A percentile compares a stretch with the other conserved stretches of the same genome.
Evolutionary conservation across 257 asterid species (phyloP).

Genomic region (Solanum rostratum): DNA sequence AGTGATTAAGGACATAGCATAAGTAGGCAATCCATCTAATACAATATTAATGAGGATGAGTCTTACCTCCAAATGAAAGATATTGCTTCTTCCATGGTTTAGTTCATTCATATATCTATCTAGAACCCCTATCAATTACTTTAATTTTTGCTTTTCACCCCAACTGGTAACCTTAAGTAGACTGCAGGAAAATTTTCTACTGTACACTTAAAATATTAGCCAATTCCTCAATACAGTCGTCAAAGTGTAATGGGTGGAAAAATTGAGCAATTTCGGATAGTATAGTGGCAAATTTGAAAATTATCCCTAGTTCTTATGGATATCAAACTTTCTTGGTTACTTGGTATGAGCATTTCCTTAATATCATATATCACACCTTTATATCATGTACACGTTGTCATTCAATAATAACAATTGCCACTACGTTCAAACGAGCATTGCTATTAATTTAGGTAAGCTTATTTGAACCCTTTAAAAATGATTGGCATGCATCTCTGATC

Average conservation of each 20-base stretch:
- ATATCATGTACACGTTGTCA: neutral
- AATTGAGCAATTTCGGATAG: neutral
- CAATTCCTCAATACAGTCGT: too few relatives aligned
- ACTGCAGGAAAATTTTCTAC: too few relatives aligned
- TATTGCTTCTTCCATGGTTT: too few relatives aligned
- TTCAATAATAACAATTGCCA: neutral
- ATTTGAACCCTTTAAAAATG: neutral
- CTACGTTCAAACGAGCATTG: neutral
- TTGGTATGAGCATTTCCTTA: neutral
- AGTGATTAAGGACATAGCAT: too few relatives aligned
- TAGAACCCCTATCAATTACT: too few relatives aligned
- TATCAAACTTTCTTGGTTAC: neutral
- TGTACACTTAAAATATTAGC: too few relatives aligned
- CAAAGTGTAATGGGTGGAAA: neutral
- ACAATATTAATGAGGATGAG: too few relatives aligned
- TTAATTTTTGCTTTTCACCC: too few relatives aligned
- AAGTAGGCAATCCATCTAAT: too few relatives aligned
- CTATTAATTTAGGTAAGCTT: neutral
- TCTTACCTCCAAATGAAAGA: too few relatives aligned
- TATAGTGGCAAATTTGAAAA: neutral
- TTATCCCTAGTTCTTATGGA: neutral
- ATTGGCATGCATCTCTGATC: constrained; percentile 10
- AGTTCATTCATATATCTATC: too few relatives aligned
- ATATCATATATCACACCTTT: neutral
- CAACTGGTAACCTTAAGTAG: too few relatives aligned